Base-by-base conservation (phyloP, 306 rosid genomes). In the Oxytropis ochrocephala region DNA sequence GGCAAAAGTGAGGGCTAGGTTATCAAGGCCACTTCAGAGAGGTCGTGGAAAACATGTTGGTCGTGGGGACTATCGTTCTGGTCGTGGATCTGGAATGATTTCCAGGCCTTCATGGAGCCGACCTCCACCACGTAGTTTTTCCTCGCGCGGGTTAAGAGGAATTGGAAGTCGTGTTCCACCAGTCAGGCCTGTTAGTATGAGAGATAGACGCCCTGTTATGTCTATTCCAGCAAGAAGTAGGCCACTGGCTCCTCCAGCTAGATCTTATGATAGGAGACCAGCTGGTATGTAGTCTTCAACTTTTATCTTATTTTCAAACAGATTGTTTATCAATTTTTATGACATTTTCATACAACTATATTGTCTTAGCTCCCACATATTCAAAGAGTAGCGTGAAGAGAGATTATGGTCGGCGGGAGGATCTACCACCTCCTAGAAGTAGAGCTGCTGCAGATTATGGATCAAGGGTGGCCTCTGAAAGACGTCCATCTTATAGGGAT, bases 1-100 rank as follows among this genome's bases (percentile, higher is more conserved):
- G 97, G 99, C 97, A 32, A 95, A 95, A 74, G 96, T 95, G 14
- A 83, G 99, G 84, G 99, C 97, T 17, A 87, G 99, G 72, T 75
- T 95, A 80, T 95, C 99, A 24, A 91, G 99, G 75, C 99, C 99
- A 16, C 91, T 95, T 51, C 97, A 95, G 79, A 81, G 97, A 78
- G 97, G 95, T 48, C 92, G 87, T 60, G 97, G 99, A 61, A 91
- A 85, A 29, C 92, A 85, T 64, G 77, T 75, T 11, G 75, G 85
- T 66, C 99, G 87, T 5, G 89, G 92, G 30, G 99, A 91, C 75
- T 85, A 72, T 52, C 87, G 89, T 44, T 70, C 92, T 50, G 41
- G 86, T 14, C 92, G 84, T 4, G 81, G 78, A 9, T 57, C 79
- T 72, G 91, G 88, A 12, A 60, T 91, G 64, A 78, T 77, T 67